These are phyloP conservation scores for Sporothrix schenckii DNA, from an alignment of 2,329 filamentous ascomycete genomes.

Conservation along the genomic window DNA sequence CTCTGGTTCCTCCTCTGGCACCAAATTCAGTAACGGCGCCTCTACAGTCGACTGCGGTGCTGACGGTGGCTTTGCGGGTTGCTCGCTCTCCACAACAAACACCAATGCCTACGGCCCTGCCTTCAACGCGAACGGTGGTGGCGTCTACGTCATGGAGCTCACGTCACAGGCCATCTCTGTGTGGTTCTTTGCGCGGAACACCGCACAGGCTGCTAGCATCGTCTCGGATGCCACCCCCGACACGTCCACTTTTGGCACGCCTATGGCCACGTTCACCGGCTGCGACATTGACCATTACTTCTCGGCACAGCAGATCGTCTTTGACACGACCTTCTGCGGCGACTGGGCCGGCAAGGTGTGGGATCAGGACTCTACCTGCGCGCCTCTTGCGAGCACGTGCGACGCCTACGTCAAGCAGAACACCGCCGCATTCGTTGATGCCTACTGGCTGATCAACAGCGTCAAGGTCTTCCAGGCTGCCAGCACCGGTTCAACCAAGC, in stretches of 20 bases:
- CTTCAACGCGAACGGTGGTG: slow-evolving; percentile 71
- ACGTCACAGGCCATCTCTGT: slow-evolving; percentile 70
- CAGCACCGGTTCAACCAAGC: slow-evolving; percentile 21
- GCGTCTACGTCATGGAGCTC: slow-evolving; percentile 78
- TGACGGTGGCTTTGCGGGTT: slow-evolving; percentile 57
- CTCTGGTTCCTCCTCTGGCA: slow-evolving; percentile 51
- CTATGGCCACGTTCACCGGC: slow-evolving; percentile 67
- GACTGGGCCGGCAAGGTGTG: slow-evolving; percentile 80
- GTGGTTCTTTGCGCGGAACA: slow-evolving; percentile 76
- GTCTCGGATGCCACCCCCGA: slow-evolving; percentile 61
- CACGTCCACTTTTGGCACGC: slow-evolving; percentile 68
- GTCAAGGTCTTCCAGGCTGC: slow-evolving; percentile 63
- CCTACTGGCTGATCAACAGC: slow-evolving; percentile 77
- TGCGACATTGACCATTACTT: slow-evolving; percentile 77
- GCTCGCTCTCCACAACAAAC: slow-evolving; percentile 56
- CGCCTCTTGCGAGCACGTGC: slow-evolving; percentile 65
- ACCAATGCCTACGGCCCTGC: slow-evolving; percentile 64
- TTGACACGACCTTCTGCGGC: slow-evolving; percentile 85
- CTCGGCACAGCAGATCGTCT: slow-evolving; percentile 71
- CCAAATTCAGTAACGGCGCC: slow-evolving; percentile 50
- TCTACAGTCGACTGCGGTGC: slow-evolving; percentile 37
- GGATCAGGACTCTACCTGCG: slow-evolving; percentile 60
- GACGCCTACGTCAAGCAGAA: slow-evolving; percentile 71
- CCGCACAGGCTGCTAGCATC: slow-evolving; percentile 37
- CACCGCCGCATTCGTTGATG: slow-evolving; percentile 68